These are phyloP conservation scores for Neopestalotiopsis clavispora DNA, from an alignment of 2,329 filamentous ascomycete species.

Conservation along the genomic window DNA sequence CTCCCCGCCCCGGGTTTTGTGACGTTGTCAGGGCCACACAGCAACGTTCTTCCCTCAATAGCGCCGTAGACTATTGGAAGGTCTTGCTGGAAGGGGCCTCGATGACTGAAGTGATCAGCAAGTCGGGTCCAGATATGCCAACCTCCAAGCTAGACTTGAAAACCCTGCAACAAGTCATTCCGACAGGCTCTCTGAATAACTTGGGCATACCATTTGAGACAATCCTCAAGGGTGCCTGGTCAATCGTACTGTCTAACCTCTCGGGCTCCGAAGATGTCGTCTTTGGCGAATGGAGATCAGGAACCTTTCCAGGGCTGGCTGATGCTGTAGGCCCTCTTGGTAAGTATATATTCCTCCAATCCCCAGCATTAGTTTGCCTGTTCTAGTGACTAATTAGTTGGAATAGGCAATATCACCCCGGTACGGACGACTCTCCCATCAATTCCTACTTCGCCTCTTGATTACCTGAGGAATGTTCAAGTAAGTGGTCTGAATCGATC, in stretches of 20 bases:
- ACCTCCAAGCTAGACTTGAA: constrained; percentile 39
- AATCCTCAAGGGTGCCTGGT: constrained; percentile 63
- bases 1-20: constrained; percentile 48
- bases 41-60: constrained; percentile 39
- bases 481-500: not conserved
- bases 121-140: constrained; percentile 44
- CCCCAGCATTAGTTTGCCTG: not conserved
- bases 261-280: constrained; percentile 56
- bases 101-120: constrained; percentile 52
- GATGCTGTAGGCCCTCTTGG: constrained; percentile 51
- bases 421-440: constrained; percentile 54
- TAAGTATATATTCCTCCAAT: not conserved
- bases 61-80: constrained; percentile 51
- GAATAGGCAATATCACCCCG: constrained; percentile 47
- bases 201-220: constrained; percentile 55
- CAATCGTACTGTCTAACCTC: constrained; percentile 56
- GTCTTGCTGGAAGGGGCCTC: constrained; percentile 47
- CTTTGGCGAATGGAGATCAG: constrained; percentile 59
- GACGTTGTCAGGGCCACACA: constrained; percentile 51
- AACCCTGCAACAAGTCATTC: constrained; percentile 45
- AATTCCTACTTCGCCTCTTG: constrained; percentile 48
- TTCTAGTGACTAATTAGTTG: not conserved
- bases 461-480: constrained; percentile 54
- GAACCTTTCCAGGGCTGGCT: constrained; percentile 47
- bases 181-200: constrained; percentile 45